Evolutionary conservation across 768 basidiomycete species (phyloP).

Genomic region (Phaeotremella fagi): DNA sequence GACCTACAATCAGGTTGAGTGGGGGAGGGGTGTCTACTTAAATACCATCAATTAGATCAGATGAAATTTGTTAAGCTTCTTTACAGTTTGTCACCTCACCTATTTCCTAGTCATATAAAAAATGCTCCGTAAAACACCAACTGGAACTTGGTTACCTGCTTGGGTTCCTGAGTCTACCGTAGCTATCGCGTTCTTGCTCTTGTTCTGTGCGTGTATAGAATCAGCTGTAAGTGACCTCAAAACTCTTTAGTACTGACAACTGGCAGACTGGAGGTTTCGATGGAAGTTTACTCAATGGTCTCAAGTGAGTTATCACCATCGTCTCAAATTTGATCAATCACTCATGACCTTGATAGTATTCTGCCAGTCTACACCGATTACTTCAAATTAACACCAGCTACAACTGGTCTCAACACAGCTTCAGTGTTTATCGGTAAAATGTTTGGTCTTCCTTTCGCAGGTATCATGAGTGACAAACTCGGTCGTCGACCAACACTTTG

Average conservation of each 20-base stretch:
- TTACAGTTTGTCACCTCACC: too few species aligned
- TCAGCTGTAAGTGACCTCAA: slow-evolving; percentile 2
- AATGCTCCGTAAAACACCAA: slow-evolving; percentile 5
- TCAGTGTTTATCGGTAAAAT: slow-evolving; percentile 6
- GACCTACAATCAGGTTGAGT: too few species aligned
- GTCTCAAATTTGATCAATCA: background rate
- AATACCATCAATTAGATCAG: too few species aligned
- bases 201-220: slow-evolving; percentile 5
- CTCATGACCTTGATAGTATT: slow-evolving; percentile 1
- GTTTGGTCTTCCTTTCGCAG: slow-evolving; percentile 5
- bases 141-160: slow-evolving; percentile 10
- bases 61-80: too few species aligned
- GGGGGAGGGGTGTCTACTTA: too few species aligned
- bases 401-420: slow-evolving; percentile 13
- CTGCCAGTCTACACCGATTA: slow-evolving; percentile 18
- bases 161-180: slow-evolving; percentile 9
- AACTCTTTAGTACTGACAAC: background rate
- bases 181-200: slow-evolving; percentile 1
- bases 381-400: slow-evolving; percentile 18
- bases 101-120: too few species aligned
- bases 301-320: background rate
- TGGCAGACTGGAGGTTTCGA: slow-evolving; percentile 15
- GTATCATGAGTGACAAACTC: slow-evolving; percentile 2
- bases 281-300: slow-evolving; percentile 14
- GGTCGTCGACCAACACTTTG: slow-evolving; percentile 10